Evolutionary conservation across 2,329 filamentous ascomycete species (phyloP).

Genomic region (Acrodontium crateriforme): DNA sequence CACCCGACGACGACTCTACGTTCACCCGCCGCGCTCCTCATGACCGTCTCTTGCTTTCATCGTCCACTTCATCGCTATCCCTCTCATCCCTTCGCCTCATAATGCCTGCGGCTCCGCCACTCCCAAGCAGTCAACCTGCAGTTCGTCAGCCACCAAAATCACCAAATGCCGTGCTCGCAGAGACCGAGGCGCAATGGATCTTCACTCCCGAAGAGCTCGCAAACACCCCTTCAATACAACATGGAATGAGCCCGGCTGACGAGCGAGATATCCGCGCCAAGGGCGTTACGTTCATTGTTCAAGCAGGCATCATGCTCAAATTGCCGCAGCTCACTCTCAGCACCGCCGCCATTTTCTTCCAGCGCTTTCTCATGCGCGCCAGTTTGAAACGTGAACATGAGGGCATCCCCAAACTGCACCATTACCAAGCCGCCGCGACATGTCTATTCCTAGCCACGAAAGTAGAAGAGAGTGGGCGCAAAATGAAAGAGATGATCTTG

Average conservation of each 20-base stretch:
- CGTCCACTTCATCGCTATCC: not conserved
- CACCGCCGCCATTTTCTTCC: conserved; percentile 87
- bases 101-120: too few species aligned
- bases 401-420: conserved; percentile 57
- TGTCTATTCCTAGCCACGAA: conserved; percentile 91
- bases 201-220: conserved; percentile 73
- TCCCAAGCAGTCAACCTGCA: conserved; percentile 28
- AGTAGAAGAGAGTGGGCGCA: conserved; percentile 90
- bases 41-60: conserved; percentile 1
- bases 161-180: conserved; percentile 34
- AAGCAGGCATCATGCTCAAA: conserved; percentile 84
- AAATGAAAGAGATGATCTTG: conserved; percentile 88
- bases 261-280: conserved; percentile 75
- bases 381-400: conserved; percentile 63
- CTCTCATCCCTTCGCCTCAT: not conserved
- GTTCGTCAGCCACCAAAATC: conserved; percentile 21
- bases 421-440: conserved; percentile 77
- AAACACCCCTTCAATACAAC: conserved; percentile 69
- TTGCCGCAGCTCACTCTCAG: conserved; percentile 83
- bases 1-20: too few species aligned
- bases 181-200: conserved; percentile 64
- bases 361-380: conserved; percentile 86
- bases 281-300: conserved; percentile 91
- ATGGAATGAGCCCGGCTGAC: conserved; percentile 63
- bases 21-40: too few species aligned